Conservation (phyloP, 75 land plant species). For the Ceratopteris richardii region DNA sequence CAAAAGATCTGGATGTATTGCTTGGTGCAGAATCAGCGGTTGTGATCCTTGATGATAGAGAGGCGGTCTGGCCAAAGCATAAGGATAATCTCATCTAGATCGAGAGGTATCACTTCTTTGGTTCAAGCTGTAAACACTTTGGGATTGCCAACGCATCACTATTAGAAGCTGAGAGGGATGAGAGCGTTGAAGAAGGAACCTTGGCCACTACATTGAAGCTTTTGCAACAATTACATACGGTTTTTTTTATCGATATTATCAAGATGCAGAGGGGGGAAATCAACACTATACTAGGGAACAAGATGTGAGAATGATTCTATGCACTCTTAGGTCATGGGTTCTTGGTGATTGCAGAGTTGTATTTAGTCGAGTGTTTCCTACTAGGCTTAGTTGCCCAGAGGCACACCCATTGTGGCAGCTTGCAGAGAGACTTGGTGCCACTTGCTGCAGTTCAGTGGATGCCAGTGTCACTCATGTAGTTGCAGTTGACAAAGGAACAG, state of each 20-base stretch:
- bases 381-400: constrained; percentile 14
- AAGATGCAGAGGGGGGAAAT: too few species aligned
- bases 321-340: constrained; percentile 7
- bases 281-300: too few species aligned
- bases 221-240: constrained; percentile 50
- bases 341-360: constrained; percentile 25
- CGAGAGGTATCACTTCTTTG: constrained; percentile 94
- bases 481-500: constrained; percentile 27
- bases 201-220: constrained; percentile 60
- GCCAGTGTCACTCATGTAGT: constrained; percentile 25
- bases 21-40: constrained; percentile 81
- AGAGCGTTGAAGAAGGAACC: constrained; percentile 70
- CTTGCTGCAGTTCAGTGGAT: constrained; percentile 13
- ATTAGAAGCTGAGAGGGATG: constrained; percentile 58
- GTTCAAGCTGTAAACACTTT: constrained; percentile 69
- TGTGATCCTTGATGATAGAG: constrained; percentile 92
- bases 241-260: constrained; percentile 34
- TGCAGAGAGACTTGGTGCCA: constrained; percentile 23
- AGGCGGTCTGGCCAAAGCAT: constrained; percentile 75
- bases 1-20: too few species aligned
- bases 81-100: constrained; percentile 68
- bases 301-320: too few species aligned
- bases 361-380: constrained; percentile 41
- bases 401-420: constrained; percentile 17
- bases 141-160: constrained; percentile 43